These are phyloP conservation scores for Eimeria necatrix DNA, from an alignment of 169 alveolate genomes.

Conservation along the genomic window DNA sequence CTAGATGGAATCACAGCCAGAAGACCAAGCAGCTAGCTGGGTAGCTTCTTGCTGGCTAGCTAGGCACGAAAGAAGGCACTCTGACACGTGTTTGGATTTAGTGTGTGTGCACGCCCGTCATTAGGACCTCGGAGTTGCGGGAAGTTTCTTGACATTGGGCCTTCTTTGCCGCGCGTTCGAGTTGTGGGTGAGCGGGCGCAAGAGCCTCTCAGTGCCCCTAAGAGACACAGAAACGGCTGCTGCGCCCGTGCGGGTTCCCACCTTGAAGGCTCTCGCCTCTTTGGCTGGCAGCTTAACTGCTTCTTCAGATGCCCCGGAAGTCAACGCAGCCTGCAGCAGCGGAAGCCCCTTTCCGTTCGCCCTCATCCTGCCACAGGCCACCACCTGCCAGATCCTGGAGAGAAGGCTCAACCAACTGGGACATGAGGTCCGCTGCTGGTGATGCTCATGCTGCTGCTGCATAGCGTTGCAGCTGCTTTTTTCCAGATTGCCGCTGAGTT, in stretches of 20 bases:
- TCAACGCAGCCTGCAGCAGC: conserved; percentile 70
- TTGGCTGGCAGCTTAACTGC: background rate
- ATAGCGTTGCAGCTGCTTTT: background rate
- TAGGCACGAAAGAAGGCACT: background rate
- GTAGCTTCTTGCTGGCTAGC: background rate
- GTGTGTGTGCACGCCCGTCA: background rate
- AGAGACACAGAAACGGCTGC: conserved; percentile 40
- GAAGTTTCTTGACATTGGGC: conserved; percentile 11
- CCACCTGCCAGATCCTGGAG: conserved; percentile 32
- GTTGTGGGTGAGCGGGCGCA: conserved; percentile 11
- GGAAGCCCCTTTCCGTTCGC: conserved; percentile 70
- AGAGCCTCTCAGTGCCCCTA: background rate
- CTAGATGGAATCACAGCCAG: background rate
- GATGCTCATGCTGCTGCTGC: background rate
- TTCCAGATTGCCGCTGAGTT: background rate
- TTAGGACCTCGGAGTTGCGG: conserved; percentile 39
- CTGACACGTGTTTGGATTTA: background rate
- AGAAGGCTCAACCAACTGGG: conserved; percentile 67
- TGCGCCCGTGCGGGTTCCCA: conserved; percentile 22
- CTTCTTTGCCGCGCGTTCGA: background rate
- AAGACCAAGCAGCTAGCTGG: background rate
- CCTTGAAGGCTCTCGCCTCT: conserved; percentile 18
- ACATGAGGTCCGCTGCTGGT: conserved; percentile 44
- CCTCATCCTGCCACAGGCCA: conserved; percentile 56
- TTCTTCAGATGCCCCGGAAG: conserved; percentile 1